Evolutionary conservation across 352 stramenopile species (phyloP), one percentile per base, ranked within the genome.

Genomic region (Phytopythium boreale): DNA sequence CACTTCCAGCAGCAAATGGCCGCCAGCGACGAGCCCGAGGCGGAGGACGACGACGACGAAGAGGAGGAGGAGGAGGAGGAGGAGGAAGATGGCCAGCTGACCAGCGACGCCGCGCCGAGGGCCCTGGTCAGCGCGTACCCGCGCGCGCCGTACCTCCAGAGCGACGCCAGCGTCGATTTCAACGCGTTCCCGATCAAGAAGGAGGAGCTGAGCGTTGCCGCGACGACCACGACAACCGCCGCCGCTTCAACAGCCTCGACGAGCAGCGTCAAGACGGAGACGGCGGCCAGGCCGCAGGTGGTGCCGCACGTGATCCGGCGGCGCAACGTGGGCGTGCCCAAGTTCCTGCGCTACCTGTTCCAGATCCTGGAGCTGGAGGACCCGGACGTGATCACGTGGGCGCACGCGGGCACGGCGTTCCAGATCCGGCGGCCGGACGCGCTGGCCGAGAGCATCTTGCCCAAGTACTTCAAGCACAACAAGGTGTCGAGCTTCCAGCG

Each of bases 391-490:
- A 89, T 91, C 43, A 58, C 72, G 12, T 91, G 82, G 82, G 86
- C 82, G 1, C 80, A 89, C 56, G 76, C 75, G 36, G 82, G 80
- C 56, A 91, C 82, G 6, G 80, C 82, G 19, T 91, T 91, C 61
- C 80, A 91, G 68, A 89, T 91, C 62, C 79, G 79, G 7, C 74
- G 86, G 39, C 77, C 80, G 0, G 78, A 89, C 2, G 75, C 77
- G n/a, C 69, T 91, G 17, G 78, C 82, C 5, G 65, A 69, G 44
- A 60, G 70, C 60, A 87, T 90, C 36, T 63, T 92, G 37, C 80
- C 84, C 24, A 81, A 79, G 37, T 93, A 91, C 59, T 91, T 91
- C 59, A 91, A 89, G 59, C 82, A 91, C 70, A 89, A 89, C 72
- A 91, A 91, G 66, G 80, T 91, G 0, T 88, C 82, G 55, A 89